phyloP scores from a whole-genome alignment of 257 asterid genomes.

The Eustoma russellianum region DNA sequence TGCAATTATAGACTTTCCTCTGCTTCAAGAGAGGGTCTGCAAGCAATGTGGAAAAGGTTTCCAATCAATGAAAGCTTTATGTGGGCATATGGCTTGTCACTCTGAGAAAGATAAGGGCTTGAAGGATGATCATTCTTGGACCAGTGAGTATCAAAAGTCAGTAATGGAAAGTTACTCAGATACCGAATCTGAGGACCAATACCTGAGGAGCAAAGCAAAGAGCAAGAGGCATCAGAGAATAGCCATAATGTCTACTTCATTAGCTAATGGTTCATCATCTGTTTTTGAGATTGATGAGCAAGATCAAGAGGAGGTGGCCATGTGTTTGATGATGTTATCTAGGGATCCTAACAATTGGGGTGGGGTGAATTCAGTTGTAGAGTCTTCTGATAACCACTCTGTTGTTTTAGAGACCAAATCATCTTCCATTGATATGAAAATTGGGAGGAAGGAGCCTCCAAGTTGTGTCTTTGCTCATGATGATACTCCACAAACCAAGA shows the following conservation, averaged over 20 bases:
- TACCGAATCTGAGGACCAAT: constrained; percentile 45
- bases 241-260: constrained; percentile 28
- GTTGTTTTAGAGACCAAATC: constrained; percentile 72
- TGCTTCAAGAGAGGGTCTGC: constrained; percentile 51
- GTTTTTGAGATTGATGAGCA: constrained; percentile 71
- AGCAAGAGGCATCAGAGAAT: constrained; percentile 43
- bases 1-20: constrained; percentile 23
- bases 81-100: constrained; percentile 99
- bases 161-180: constrained; percentile 56
- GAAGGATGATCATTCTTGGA: constrained; percentile 83
- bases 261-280: constrained; percentile 48
- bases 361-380: constrained; percentile 65
- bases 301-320: constrained; percentile 73
- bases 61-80: constrained; percentile 79
- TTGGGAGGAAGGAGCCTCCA: constrained; percentile 19
- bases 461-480: constrained; percentile 13
- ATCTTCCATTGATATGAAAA: constrained; percentile 50
- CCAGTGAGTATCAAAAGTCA: constrained; percentile 49
- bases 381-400: constrained; percentile 78
- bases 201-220: constrained; percentile 35
- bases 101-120: constrained; percentile 58
- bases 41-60: constrained; percentile 94
- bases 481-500: constrained; percentile 20
- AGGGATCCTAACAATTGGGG: constrained; percentile 51
- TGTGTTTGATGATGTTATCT: constrained; percentile 75